Percentiles rank a stretch among this genome's conserved stretches.
Evolutionary conservation across 2,329 filamentous ascomycete species (phyloP).

Genomic region (Penicillium concentricum): DNA sequence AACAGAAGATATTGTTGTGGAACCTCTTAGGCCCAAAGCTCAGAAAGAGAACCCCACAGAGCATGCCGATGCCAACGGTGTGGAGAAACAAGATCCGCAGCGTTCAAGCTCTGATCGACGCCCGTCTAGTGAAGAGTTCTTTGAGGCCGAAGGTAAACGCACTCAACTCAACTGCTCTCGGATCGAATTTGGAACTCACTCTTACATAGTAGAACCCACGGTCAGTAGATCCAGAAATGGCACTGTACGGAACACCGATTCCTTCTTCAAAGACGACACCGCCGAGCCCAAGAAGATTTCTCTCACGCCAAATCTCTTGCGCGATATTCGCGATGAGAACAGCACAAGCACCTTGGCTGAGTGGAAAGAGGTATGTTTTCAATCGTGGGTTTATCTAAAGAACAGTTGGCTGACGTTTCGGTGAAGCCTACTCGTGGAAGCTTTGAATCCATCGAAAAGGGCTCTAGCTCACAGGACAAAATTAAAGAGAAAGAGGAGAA

Average conservation of each 20-base stretch:
- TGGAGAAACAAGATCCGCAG: conserved; percentile 27
- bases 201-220: conserved; percentile 26
- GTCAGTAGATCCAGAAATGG: conserved; percentile 70
- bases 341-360: conserved; percentile 27
- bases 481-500: conserved; percentile 75
- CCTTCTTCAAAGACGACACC: conserved; percentile 95
- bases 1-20: conserved; percentile 43
- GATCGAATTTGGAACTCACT: conserved; percentile 15
- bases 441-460: conserved; percentile 74
- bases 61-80: conserved; percentile 20
- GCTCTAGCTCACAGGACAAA: conserved; percentile 61
- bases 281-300: conserved; percentile 97
- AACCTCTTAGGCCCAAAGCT: conserved; percentile 45
- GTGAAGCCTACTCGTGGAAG: conserved; percentile 59
- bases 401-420: conserved; percentile 8
- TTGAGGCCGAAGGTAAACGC: conserved; percentile 48
- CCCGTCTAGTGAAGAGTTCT: conserved; percentile 66
- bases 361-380: conserved; percentile 39
- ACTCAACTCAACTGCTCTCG: neutral
- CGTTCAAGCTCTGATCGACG: conserved; percentile 37
- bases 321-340: conserved; percentile 59
- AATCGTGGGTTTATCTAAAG: neutral
- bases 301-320: conserved; percentile 84
- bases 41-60: conserved; percentile 37
- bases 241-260: conserved; percentile 86